Evolutionary conservation across 768 basidiomycete genomes (phyloP).

Genomic region (Tulasnella sp.): DNA sequence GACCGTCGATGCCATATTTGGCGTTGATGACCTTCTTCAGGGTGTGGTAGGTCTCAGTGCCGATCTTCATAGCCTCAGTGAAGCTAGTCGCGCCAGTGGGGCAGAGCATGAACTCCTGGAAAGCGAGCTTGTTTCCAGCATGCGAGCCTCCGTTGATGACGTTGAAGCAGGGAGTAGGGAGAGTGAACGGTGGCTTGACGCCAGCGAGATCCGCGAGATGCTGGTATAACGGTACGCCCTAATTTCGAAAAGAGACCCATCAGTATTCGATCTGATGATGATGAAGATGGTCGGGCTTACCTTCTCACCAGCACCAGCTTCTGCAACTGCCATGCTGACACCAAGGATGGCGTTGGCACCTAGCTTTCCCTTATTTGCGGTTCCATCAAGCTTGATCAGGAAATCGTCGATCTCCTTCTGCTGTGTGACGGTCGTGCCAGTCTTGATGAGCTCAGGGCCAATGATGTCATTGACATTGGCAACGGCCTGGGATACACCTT

Average conservation of each 20-base stretch:
- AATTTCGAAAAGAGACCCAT: too few species aligned
- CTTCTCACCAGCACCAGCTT: slow-evolving; percentile 91
- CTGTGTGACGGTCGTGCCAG: slow-evolving; percentile 69
- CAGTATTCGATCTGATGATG: too few species aligned
- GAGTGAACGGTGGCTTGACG: slow-evolving; percentile 84
- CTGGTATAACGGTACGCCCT: slow-evolving; percentile 84
- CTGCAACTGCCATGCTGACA: slow-evolving; percentile 89
- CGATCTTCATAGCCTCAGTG: slow-evolving; percentile 97
- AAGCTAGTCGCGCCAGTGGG: slow-evolving; percentile 87
- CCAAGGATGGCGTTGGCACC: slow-evolving; percentile 99
- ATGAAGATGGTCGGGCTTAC: slow-evolving; percentile 22
- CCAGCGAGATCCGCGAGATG: slow-evolving; percentile 95
- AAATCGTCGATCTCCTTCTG: slow-evolving; percentile 97
- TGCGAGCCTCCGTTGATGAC: slow-evolving; percentile 99
- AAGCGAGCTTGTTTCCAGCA: slow-evolving; percentile 98
- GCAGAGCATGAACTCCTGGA: slow-evolving; percentile 99
- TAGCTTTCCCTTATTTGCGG: slow-evolving; percentile 97
- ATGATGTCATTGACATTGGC: slow-evolving; percentile 87
- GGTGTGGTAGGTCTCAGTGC: slow-evolving; percentile 95
- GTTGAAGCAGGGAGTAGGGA: slow-evolving; percentile 92
- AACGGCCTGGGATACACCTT: slow-evolving; percentile 91
- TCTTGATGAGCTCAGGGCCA: slow-evolving; percentile 77
- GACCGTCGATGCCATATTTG: slow-evolving; percentile 98
- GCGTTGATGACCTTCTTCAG: slow-evolving; percentile 98
- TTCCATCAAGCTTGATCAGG: slow-evolving; percentile 95